A percentile compares a stretch with the other conserved stretches of the same genome.
Conservation (phyloP, 345 rosid genomes). For the Lagerstroemia speciosa region DNA sequence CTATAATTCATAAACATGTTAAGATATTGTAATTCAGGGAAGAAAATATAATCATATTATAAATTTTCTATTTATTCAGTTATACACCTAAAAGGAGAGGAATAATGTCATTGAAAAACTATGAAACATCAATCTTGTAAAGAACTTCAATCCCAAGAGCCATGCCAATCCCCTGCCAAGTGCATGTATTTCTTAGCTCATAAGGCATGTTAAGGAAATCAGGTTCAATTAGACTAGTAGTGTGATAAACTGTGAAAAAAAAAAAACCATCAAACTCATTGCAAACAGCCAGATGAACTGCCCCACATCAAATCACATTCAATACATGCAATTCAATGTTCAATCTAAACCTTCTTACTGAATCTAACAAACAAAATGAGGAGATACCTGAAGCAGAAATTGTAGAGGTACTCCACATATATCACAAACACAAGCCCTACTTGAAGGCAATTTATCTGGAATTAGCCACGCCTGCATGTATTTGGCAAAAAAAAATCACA, state of each 20-base stretch:
- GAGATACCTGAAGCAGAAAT: conserved; percentile 72
- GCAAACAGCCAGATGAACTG: not conserved
- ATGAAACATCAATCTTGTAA: not conserved
- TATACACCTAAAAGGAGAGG: too few relatives aligned
- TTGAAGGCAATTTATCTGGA: conserved; percentile 72
- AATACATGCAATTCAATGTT: not conserved
- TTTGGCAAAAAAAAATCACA: not conserved
- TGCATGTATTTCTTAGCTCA: not conserved
- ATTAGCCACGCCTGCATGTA: conserved; percentile 75
- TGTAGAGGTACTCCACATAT: conserved; percentile 76
- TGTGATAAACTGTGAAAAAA: not conserved
- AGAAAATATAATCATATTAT: too few relatives aligned
- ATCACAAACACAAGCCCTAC: conserved; percentile 54
- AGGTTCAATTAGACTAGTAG: not conserved
- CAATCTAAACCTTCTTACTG: not conserved
- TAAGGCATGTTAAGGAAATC: not conserved
- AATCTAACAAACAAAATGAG: not conserved
- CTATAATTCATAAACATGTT: not conserved
- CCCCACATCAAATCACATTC: not conserved
- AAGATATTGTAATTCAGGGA: not conserved
- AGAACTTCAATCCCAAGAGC: not conserved
- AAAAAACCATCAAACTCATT: not conserved
- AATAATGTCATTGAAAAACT: not conserved
- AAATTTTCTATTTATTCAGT: too few relatives aligned
- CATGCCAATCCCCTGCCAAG: not conserved